These are phyloP conservation scores for Nothophytophthora sp. DNA, from an alignment of 352 stramenopile genomes.

Conservation along the genomic window DNA sequence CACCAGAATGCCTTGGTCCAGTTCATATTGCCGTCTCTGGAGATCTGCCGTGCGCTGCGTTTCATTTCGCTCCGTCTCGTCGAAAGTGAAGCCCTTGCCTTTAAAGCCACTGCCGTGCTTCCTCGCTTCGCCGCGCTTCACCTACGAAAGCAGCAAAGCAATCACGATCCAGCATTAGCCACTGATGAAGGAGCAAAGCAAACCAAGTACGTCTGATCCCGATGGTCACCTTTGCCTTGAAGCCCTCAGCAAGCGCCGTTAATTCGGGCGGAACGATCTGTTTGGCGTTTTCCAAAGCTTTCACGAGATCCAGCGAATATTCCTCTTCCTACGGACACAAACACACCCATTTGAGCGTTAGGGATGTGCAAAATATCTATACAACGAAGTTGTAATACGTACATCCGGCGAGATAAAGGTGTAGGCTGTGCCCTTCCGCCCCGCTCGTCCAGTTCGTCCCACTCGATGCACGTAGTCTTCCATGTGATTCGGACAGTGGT, in stretches of 20 bases:
- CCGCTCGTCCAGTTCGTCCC: conserved; percentile 95
- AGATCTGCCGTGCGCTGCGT: conserved; percentile 92
- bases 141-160: conserved; percentile 31
- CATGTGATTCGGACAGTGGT: conserved; percentile 98
- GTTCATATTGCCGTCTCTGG: conserved; percentile 90
- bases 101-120: conserved; percentile 97
- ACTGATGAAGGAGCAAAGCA: neutral
- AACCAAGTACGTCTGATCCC: no score
- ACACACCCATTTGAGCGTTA: conserved; percentile 6
- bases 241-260: conserved; percentile 90
- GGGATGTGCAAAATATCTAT: neutral
- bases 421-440: conserved; percentile 97
- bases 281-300: conserved; percentile 92
- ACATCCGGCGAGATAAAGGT: conserved; percentile 98
- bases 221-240: conserved; percentile 92
- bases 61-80: conserved; percentile 97
- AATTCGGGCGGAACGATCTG: conserved; percentile 87
- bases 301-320: conserved; percentile 97
- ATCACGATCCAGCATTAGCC: neutral
- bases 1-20: conserved; percentile 83
- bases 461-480: conserved; percentile 99
- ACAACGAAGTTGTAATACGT: conserved; percentile 18
- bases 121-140: conserved; percentile 94
- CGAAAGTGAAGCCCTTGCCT: conserved; percentile 98
- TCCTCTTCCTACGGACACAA: conserved; percentile 90